Conservation (phyloP, 139 green algal genomes). For the Deuterostichococcus epilithicus region DNA sequence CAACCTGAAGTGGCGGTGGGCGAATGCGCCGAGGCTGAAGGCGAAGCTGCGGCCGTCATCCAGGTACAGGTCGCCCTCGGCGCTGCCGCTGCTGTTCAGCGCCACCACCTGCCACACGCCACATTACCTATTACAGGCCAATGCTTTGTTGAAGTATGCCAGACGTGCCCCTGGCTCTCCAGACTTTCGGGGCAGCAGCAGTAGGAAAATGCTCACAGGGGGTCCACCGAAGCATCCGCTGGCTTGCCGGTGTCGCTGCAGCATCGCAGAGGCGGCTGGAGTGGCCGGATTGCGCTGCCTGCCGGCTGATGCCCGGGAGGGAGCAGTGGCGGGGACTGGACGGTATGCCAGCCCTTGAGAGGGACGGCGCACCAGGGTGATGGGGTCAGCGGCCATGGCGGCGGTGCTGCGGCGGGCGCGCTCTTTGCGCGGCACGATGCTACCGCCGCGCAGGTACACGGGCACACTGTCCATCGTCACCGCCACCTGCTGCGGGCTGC, state of each 20-base stretch:
- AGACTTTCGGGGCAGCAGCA: too few relatives aligned
- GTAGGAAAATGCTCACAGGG: too few relatives aligned
- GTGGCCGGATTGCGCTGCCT: too few relatives aligned
- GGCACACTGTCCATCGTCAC: slow-evolving; percentile 80
- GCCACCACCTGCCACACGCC: slow-evolving; percentile 53
- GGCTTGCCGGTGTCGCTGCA: too few relatives aligned
- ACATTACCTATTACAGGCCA: too few relatives aligned
- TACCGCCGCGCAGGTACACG: slow-evolving; percentile 73
- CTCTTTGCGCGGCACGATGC: slow-evolving; percentile 79
- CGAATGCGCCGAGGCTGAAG: slow-evolving; percentile 59
- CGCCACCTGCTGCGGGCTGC: slow-evolving; percentile 1
- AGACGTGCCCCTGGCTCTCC: too few relatives aligned
- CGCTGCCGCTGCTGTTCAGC: slow-evolving; percentile 61
- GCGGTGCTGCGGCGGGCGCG: slow-evolving; percentile 62
- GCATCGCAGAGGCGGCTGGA: too few relatives aligned
- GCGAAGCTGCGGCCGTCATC: slow-evolving; percentile 91
- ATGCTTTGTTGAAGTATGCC: too few relatives aligned
- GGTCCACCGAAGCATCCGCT: too few relatives aligned
- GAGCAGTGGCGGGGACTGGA: too few relatives aligned
- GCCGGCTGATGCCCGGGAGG: too few relatives aligned
- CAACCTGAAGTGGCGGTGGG: slow-evolving; percentile 40
- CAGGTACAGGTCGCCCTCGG: slow-evolving; percentile 85
- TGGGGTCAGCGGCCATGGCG: slow-evolving; percentile 73
- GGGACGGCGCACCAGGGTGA: slow-evolving; percentile 60
- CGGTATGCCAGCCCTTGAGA: too few relatives aligned